Evolutionary conservation across 140 eudicot genomes (phyloP), one percentile per base, ranked within the genome.

Genomic region (Stevia rebaudiana): DNA sequence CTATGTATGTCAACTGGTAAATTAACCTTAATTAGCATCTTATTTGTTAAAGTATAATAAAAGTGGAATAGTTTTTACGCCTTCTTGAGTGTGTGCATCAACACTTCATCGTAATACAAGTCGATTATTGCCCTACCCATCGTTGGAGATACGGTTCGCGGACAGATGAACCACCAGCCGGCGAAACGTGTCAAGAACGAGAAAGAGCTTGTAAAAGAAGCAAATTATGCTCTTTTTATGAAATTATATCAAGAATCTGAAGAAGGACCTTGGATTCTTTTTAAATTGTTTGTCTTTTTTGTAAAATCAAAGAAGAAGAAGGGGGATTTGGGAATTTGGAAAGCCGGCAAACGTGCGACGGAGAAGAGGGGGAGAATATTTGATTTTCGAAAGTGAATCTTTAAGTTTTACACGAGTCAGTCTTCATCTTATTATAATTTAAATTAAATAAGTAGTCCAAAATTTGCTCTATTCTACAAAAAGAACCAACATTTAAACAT

Each of bases 111-210:
- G 53, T 39, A 16, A 50, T 66, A 63, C 49, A 68, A 50, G 68
- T 70, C 83, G 61, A 76, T 51, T 79, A 59, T 13, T 11, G 55
- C 55, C 79, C 70, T 69, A 58, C 65, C 72, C 86, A 81, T 81
- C 43, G 60, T 70, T 74, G 59, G 74, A 72, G 24, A 76, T 36
- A 55, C 63, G 37, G 56, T 58, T 77, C 22, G 16, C 60, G 67
- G 65, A 47, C 71, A 39, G 67, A 44, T 15, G 11, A 19, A 48
- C 54, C 56, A 25, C 74, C 79, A 71, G 68, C 77, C 73, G 69
- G 69, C 18, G 63, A 63, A 63, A 44, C 1, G 3, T 57, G 55
- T 39, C 41, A 7, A 21, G 41, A 39, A 49, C 33, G 57, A 58
- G n/a, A 46, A 49, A 12, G 28, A 22, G 22, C 11, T 42, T 60